Percentiles rank a stretch among this genome's conserved stretches.
Evolutionary conservation across 2,329 filamentous ascomycete genomes (phyloP).

Genomic region (Pestalotiopsis sp.): DNA sequence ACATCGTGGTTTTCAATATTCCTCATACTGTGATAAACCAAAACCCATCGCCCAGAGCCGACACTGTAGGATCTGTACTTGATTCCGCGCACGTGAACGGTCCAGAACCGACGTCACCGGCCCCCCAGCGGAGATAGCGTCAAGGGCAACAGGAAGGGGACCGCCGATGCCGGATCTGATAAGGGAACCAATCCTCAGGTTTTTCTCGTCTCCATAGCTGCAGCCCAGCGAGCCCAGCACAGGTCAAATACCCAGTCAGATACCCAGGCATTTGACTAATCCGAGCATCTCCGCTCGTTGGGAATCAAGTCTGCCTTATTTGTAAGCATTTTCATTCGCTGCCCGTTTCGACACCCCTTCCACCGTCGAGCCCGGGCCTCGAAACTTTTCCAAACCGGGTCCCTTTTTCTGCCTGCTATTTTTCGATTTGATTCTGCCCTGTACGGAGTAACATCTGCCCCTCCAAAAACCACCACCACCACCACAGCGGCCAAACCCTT

Average conservation of each 20-base stretch:
- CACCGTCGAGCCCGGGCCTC: background rate
- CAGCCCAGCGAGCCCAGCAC: slow-evolving; percentile 16
- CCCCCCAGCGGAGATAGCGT: background rate
- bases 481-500: background rate
- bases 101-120: background rate
- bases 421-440: background rate
- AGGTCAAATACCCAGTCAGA: slow-evolving; percentile 14
- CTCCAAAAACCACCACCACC: slow-evolving; percentile 1
- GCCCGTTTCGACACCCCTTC: background rate
- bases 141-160: background rate
- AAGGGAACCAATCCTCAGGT: slow-evolving; percentile 21
- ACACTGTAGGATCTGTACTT: background rate
- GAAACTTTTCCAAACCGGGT: background rate
- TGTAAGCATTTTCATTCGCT: slow-evolving; percentile 7
- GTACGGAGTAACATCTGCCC: slow-evolving; percentile 1
- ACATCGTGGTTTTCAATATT: background rate
- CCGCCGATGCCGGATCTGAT: slow-evolving; percentile 30
- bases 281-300: slow-evolving; percentile 17
- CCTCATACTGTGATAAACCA: background rate
- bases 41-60: background rate
- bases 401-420: background rate
- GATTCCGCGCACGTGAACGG: background rate
- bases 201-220: slow-evolving; percentile 6
- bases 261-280: slow-evolving; percentile 24
- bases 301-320: slow-evolving; percentile 10